Evolutionary conservation across 345 rosid genomes (phyloP).

Genomic region (Fremontodendron californicum): DNA sequence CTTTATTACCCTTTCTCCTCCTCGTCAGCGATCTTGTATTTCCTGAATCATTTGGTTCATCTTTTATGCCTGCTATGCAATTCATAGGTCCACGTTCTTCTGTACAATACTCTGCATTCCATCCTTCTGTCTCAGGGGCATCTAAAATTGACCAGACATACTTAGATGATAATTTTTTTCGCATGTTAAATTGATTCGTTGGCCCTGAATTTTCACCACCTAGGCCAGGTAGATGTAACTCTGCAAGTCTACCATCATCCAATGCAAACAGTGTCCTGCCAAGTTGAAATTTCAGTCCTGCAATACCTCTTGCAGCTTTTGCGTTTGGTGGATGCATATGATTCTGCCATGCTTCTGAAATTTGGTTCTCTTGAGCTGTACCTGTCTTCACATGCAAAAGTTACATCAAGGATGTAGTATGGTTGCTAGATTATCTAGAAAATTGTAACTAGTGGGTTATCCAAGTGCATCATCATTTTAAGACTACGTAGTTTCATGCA

Average conservation of each 20-base stretch:
- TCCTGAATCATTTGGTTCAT: conserved; percentile 44
- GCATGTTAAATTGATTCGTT: conserved; percentile 28
- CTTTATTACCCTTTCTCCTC: conserved; percentile 42
- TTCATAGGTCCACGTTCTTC: conserved; percentile 61
- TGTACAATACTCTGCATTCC: conserved; percentile 73
- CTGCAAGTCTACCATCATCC: conserved; percentile 68
- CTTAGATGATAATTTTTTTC: conserved; percentile 37
- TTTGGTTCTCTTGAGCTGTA: conserved; percentile 27
- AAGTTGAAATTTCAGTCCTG: conserved; percentile 48
- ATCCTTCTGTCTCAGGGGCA: conserved; percentile 69
- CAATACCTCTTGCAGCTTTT: conserved; percentile 48
- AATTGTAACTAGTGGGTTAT: neutral
- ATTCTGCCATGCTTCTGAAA: conserved; percentile 46
- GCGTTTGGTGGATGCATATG: conserved; percentile 53
- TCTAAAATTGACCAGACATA: conserved; percentile 54
- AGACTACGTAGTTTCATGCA: neutral
- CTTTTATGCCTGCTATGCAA: conserved; percentile 53
- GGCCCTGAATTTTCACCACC: conserved; percentile 61
- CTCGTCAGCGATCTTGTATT: conserved; percentile 37
- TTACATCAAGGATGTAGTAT: neutral
- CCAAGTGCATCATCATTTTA: neutral
- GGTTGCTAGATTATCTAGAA: neutral
- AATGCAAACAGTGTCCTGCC: conserved; percentile 57
- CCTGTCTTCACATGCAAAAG: conserved; percentile 33
- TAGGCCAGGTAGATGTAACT: conserved; percentile 53